A percentile compares a stretch with the other conserved stretches of the same genome.
Conservation (phyloP, 1,284 basidiomycete genomes). For the Sanghuangporus sanghuang region DNA sequence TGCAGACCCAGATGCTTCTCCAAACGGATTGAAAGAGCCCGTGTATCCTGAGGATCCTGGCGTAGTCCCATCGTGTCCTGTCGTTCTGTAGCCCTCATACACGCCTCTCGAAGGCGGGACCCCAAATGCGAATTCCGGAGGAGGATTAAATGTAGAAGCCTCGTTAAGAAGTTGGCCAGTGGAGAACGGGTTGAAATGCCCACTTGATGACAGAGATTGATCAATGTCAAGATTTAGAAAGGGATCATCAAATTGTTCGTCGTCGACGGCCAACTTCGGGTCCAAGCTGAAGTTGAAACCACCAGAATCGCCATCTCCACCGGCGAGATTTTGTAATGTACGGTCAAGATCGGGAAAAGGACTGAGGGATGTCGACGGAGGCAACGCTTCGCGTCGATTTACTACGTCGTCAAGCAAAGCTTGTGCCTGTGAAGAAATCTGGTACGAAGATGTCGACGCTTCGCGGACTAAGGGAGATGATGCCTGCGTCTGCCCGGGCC, state of each 20-base stretch:
- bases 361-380: constrained; percentile 44
- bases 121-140: constrained; percentile 49
- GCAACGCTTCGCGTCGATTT: constrained; percentile 60
- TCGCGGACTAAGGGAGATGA: constrained; percentile 51
- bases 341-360: constrained; percentile 91
- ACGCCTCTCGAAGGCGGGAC: constrained; percentile 43
- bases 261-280: constrained; percentile 59
- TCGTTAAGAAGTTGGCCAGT: neutral
- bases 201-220: constrained; percentile 20
- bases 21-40: constrained; percentile 77
- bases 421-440: constrained; percentile 81
- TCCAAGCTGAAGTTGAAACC: constrained; percentile 82
- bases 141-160: constrained; percentile 23
- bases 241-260: constrained; percentile 35
- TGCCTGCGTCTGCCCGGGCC: constrained; percentile 17
- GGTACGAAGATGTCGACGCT: constrained; percentile 65
- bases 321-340: constrained; percentile 63
- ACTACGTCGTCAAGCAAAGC: constrained; percentile 82
- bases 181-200: constrained; percentile 14
- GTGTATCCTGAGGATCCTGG: constrained; percentile 50
- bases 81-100: constrained; percentile 41
- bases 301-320: constrained; percentile 48
- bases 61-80: constrained; percentile 41
- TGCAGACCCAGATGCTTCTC: constrained; percentile 46
- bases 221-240: constrained; percentile 51